Conservation (phyloP, 345 rosid species). For the Trapa incisa region DNA sequence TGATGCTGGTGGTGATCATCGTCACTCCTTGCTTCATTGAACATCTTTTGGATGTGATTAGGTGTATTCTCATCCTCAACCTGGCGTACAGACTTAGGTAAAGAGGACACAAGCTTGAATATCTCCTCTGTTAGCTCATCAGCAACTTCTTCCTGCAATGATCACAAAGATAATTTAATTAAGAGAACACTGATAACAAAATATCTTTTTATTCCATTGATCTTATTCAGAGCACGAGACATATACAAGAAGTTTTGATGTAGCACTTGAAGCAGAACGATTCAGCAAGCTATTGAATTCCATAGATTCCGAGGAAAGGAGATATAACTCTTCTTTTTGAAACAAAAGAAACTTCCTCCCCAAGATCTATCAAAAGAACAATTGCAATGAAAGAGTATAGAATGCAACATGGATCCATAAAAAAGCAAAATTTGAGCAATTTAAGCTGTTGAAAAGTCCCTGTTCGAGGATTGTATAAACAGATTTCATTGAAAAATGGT, state of each 20-base stretch:
- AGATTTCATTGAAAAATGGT: not conserved
- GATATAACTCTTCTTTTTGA: not conserved
- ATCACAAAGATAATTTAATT: not conserved
- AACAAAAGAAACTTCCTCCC: not conserved
- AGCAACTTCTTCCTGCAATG: slow-evolving; percentile 46
- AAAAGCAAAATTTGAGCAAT: not conserved
- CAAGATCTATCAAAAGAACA: not conserved
- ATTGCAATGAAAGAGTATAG: not conserved
- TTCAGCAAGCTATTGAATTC: not conserved
- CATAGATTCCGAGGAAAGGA: not conserved
- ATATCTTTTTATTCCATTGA: not conserved
- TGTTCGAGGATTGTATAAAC: not conserved
- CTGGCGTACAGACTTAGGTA: slow-evolving; percentile 46
- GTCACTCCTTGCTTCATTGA: slow-evolving; percentile 40
- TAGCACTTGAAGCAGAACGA: not conserved
- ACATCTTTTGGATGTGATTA: slow-evolving; percentile 32
- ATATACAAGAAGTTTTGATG: too few relatives aligned
- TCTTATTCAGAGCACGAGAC: not conserved
- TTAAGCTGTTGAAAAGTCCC: not conserved
- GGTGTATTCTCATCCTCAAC: slow-evolving; percentile 42
- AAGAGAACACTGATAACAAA: not conserved
- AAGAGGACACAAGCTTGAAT: slow-evolving; percentile 37
- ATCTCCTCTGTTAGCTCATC: slow-evolving; percentile 50
- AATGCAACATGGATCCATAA: not conserved
- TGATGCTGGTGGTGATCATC: slow-evolving; percentile 18